A percentile compares a stretch with the other conserved stretches of the same genome.
These are phyloP conservation scores for Spiraea crenata DNA, from an alignment of 331 rosid species.

Conservation along the genomic window DNA sequence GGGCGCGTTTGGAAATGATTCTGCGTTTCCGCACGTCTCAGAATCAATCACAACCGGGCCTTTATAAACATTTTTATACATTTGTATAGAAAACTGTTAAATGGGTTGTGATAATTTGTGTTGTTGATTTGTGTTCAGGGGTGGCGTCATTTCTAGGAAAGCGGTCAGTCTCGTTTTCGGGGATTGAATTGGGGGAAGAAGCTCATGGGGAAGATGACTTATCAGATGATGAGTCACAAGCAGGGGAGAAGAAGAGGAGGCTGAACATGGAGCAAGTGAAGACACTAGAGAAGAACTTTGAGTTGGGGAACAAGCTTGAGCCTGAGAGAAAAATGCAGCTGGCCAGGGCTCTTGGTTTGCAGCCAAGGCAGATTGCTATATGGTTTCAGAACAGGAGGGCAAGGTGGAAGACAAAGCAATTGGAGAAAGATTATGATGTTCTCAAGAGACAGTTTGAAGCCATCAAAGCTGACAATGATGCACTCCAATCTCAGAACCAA, in stretches of 20 bases:
- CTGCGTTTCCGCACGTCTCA: no score
- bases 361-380: constrained; percentile 94
- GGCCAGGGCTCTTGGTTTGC: constrained; percentile 89
- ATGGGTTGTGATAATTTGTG: constrained; percentile 1
- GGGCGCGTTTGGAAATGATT: no score
- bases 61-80: neutral
- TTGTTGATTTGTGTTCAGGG: constrained; percentile 47
- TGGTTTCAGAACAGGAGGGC: constrained; percentile 99
- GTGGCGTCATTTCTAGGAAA: constrained; percentile 82
- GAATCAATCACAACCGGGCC: no score
- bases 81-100: neutral
- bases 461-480: constrained; percentile 76
- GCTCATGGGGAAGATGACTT: constrained; percentile 82
- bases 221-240: constrained; percentile 93
- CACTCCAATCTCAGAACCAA: constrained; percentile 79
- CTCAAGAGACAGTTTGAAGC: constrained; percentile 88
- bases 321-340: constrained; percentile 99
- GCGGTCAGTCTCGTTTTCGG: constrained; percentile 95
- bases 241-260: constrained; percentile 95
- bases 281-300: constrained; percentile 96
- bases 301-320: constrained; percentile 93
- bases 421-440: constrained; percentile 91
- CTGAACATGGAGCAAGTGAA: constrained; percentile 93
- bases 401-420: constrained; percentile 96
- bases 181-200: constrained; percentile 79